Conservation (phyloP, 495 filamentous ascomycete species). For the Lineolata rhizophorae region DNA sequence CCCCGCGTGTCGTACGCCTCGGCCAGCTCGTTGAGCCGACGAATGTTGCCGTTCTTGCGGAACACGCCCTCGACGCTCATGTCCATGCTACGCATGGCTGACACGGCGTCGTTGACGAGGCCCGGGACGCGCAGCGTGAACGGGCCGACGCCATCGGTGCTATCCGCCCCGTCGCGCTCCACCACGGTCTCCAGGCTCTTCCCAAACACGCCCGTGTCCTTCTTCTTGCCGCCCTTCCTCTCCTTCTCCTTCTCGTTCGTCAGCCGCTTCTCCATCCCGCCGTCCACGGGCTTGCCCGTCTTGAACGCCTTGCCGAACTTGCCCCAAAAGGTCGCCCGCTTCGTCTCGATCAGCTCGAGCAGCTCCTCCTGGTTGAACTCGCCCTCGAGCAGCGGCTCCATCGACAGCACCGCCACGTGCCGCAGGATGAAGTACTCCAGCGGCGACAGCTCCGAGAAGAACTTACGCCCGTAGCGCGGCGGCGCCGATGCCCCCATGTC, state of each 20-base stretch:
- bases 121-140: constrained; percentile 72
- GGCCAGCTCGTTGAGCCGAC: constrained; percentile 61
- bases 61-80: constrained; percentile 98
- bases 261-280: too few species aligned
- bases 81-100: constrained; percentile 94
- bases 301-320: constrained; percentile 96
- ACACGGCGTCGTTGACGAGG: constrained; percentile 76
- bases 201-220: constrained; percentile 58
- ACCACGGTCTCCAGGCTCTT: constrained; percentile 67
- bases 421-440: constrained; percentile 95
- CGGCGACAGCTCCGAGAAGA: constrained; percentile 90
- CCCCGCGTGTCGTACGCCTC: constrained; percentile 67
- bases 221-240: constrained; percentile 62
- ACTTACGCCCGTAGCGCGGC: constrained; percentile 43
- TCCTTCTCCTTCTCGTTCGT: too few species aligned
- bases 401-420: constrained; percentile 81
- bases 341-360: constrained; percentile 81
- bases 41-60: constrained; percentile 97
- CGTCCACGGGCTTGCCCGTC: constrained; percentile 49
- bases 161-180: constrained; percentile 86
- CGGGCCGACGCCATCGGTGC: constrained; percentile 84
- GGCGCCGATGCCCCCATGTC: too few species aligned
- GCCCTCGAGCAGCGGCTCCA: constrained; percentile 80
- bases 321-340: constrained; percentile 88
- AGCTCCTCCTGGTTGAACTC: constrained; percentile 87